Evolutionary conservation across 345 rosid species (phyloP), one percentile per base, ranked within the genome.

Genomic region (Trapa incisa): DNA sequence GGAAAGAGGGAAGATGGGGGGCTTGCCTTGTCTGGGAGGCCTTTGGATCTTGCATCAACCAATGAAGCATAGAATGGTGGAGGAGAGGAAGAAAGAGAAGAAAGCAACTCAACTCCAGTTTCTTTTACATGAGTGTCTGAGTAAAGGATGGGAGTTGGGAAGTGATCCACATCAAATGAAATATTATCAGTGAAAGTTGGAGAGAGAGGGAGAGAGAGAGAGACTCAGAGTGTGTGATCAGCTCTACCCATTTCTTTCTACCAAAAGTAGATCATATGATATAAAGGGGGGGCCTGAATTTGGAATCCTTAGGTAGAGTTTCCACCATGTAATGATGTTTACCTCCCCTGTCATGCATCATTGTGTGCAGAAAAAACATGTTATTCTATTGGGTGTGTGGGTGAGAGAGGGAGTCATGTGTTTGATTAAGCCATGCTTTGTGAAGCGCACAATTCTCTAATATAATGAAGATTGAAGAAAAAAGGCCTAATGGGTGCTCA

Each of bases 21-120:
- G 54, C 81, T 67, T 86, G 87, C 98, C 95, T 89, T 80, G 89
- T 64, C 69, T 72, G 69, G 64, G 89, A 77, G 80, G 71, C 76
- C 75, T 89, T 87, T 80, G 87, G 83, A 80, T 89, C 92, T 86
- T 87, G 96, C 96, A 92, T 89, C 89, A 84, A 84, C 80, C 76
- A 73, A 37, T 32, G 39, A 56, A 73, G 73, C 48, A 75, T 72
- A 71, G 16, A 33, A 58, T 58, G 13, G 7, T 10, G 43, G 4
- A 61, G 69, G 6, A n/a, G 37, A 33, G 36, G 66, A 50, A 50
- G 32, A 48, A 69, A 67, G 38, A 39, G 66, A 12, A 61, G 61
- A 63, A 36, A 35, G 60, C 47, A 53, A 36, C 47, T 11, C 54
- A 53, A 22, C 29, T 22, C 29, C 29, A 58, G 53, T 47, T 57